Conservation (phyloP, 257 asterid genomes). For the Solanum chilense region DNA sequence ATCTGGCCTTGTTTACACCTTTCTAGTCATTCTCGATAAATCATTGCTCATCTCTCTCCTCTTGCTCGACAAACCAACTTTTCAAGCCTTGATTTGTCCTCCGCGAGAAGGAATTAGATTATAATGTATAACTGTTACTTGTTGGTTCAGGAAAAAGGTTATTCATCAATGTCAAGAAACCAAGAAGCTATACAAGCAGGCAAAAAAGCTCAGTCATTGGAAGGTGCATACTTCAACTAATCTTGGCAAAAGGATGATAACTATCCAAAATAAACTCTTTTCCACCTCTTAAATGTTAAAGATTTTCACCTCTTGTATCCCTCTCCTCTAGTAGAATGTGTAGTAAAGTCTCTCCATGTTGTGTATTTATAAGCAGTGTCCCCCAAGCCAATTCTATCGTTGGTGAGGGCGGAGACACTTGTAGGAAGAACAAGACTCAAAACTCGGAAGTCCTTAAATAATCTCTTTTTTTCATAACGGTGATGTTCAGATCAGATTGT, state of each 20-base stretch:
- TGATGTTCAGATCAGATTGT: background rate
- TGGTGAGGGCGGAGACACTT: background rate
- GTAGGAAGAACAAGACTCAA: background rate
- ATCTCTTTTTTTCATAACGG: background rate
- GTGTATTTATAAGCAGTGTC: background rate
- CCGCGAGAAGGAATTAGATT: background rate
- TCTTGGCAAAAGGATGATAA: background rate
- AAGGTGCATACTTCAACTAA: conserved; percentile 43
- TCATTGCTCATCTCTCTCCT: background rate
- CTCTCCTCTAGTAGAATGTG: background rate
- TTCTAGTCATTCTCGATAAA: background rate
- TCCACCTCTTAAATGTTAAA: background rate
- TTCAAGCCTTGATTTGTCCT: background rate
- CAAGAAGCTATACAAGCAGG: conserved; percentile 51
- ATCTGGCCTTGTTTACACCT: background rate
- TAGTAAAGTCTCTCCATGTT: background rate
- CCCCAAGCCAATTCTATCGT: background rate
- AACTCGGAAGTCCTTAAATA: background rate
- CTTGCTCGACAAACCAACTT: background rate
- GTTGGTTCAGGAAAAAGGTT: conserved; percentile 53
- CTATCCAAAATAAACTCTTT: background rate
- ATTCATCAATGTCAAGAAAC: conserved; percentile 21
- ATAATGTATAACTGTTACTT: background rate
- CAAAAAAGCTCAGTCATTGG: conserved; percentile 43
- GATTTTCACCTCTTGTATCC: background rate